Evolutionary conservation across 192 early-diverging fungal species (phyloP), one percentile per base, ranked within the genome.

Genomic region (Coemansia sp.): DNA sequence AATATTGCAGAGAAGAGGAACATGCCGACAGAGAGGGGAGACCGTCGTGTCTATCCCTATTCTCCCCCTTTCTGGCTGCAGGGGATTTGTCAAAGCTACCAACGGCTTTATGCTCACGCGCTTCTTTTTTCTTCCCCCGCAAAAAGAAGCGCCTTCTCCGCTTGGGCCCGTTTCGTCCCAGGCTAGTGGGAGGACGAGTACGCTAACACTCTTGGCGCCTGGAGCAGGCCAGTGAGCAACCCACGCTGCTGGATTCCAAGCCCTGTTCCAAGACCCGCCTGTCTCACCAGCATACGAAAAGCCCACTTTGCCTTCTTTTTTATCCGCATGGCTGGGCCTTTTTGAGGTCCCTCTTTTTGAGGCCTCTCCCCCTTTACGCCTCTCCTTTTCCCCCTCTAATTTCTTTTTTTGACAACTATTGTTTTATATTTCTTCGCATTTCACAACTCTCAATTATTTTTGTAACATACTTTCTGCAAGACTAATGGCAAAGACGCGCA

Each of bases 401-500:
- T 31, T 32, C 7, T 37, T 37, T 48, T 44, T 29, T 29, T 21
- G 46, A 48, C 17, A 21, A 19, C 17, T 48, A 48, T 38, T 38
- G 3, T 39, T 25, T 36, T 66, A 27, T 29, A 8, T 55, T 23
- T 31, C 5, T 19, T 27, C 37, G 23, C 65, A 57, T 31, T 27
- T 59, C 29, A 1, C 17, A 57, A n/a, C 19, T 53, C 29, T 32
- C 11, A 9, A 32, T 55, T 27, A 27, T 31, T 7, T 31, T 31
- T 58, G 55, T 19, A 50, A 32, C 66, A 39, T 39, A 58, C 14
- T 12, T 29, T 53, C 2, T 1, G 3, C 12, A 36, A 51, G 19
- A 34, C 29, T 2, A 55, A 80, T 80, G 78, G 59, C 74, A 41
- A 75, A 62, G 51, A 70, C 66, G 29, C 78, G 78, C 67, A 48